Evolutionary conservation across 164 flowering plant genomes (phyloP), one percentile per base, ranked within the genome.

Genomic region (Kingdonia uniflora): DNA sequence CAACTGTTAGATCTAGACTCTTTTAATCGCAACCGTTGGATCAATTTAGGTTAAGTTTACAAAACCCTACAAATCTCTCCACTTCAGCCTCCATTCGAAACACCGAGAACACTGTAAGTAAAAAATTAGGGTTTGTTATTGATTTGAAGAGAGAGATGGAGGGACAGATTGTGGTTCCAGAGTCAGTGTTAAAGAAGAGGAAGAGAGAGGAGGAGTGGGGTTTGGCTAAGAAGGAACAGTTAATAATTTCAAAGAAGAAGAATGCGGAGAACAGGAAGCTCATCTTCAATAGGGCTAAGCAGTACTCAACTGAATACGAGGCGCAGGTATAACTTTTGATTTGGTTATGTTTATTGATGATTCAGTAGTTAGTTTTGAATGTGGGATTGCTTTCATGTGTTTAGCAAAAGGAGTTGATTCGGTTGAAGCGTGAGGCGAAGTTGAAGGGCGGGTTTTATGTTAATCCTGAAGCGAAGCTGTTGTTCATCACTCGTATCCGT

Each of bases 371-470:
- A n/a, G n/a, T n/a, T n/a, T n/a, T n/a, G n/a, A n/a, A n/a, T n/a
- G n/a, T n/a, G n/a, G n/a, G n/a, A n/a, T n/a, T n/a, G 8, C 8
- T 3, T 29, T 8, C 8, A 3, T 29, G 35, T 8, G 4, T 48
- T 7, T 29, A 71, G 75, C 50, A 70, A 19, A 67, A 50, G 50
- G 77, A 73, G 44, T 26, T 70, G 35, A 67, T 73, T 21, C 20
- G 42, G 20, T 44, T 73, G 63, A 73, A 73, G 52, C 62, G 72
- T 6, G 77, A 73, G 52, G 77, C 77, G 0, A 70, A 57, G 55
- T 26, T 69, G 63, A 70, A 61, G 48, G 86, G 86, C 0, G 87
- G 87, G 0, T 78, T 78, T 39, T 81, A 81, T 60, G 84, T 78
- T 26, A 49, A 65, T 52, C 81, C 87, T 0, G 87, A 81, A 51